Evolutionary conservation across 2,329 filamentous ascomycete genomes (phyloP), one percentile per base, ranked within the genome.

Genomic region (Fulvia fulva): DNA sequence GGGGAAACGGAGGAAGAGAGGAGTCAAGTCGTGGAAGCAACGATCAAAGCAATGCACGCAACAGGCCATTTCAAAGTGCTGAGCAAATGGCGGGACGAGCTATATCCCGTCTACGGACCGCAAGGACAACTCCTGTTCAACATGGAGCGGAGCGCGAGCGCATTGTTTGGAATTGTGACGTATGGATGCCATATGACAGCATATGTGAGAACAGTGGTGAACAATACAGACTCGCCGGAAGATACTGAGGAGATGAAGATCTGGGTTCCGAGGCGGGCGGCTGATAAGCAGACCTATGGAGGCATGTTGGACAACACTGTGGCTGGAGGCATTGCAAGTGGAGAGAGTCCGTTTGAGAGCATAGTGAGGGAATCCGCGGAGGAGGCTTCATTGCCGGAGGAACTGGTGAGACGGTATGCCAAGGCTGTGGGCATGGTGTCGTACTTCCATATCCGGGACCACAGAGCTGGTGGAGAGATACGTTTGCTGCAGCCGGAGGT

Each of bases 221-320:
- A 68, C 22, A 77, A 80, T 41, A 73, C 72, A 28, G 68, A 75
- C 2, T 28, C 23, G 5, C 47, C 47, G 14, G 47, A 50, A n/a
- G 47, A 50, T 32, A 28, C 23, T 8, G 76, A 68, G 45, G 87
- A 86, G 19, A 75, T 96, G 46, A 87, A 85, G 68, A 80, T 99
- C 43, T 97, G 94, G 93, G 84, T 96, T 1, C 89, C 94, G 3
- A 83, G 87, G 47, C 82, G 94, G 9, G 84, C 91, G 12, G 80
- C 79, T 52, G 83, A 79, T 58, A 99, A 97, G 78, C 85, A 89
- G 65, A 97, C 91, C 0, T 99, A 93, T 70, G 87, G 88, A 0
- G 83, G 88, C n/a, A 92, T 97, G 80, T 80, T 99, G 64, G 94
- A 99, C 74, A 99, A 97, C 73, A 91, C 91, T 1, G 94, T 96